Conservation (phyloP, 768 basidiomycete species). For the Suillus paluster region DNA sequence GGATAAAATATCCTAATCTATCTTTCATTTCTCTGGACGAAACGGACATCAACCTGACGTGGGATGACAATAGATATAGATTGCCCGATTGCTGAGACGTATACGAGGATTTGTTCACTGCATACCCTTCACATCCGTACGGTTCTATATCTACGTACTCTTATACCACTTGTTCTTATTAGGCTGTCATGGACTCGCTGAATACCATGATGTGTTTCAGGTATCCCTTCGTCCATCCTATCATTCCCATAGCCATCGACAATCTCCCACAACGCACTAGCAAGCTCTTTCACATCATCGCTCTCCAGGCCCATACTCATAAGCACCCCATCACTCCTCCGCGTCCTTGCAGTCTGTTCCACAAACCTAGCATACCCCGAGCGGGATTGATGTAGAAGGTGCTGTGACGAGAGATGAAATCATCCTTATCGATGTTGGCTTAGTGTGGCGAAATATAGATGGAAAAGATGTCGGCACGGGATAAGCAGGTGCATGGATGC, state of each 20-base stretch:
- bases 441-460: slow-evolving; percentile 38
- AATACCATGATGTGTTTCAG: slow-evolving; percentile 6
- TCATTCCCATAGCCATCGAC: slow-evolving; percentile 46
- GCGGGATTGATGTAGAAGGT: slow-evolving; percentile 41
- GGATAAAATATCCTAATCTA: slow-evolving; percentile 7
- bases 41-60: slow-evolving; percentile 6
- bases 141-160: not conserved
- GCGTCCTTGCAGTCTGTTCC: slow-evolving; percentile 47
- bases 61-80: not conserved
- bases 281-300: slow-evolving; percentile 63
- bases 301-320: slow-evolving; percentile 45
- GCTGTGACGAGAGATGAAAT: slow-evolving; percentile 54
- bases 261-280: slow-evolving; percentile 62
- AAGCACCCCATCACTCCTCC: slow-evolving; percentile 32
- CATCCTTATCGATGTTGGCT: slow-evolving; percentile 23
- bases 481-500: slow-evolving; percentile 54
- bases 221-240: slow-evolving; percentile 25
- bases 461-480: slow-evolving; percentile 69
- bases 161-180: not conserved
- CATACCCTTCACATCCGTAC: too few species aligned
- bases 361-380: slow-evolving; percentile 59
- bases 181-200: not conserved
- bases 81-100: not conserved
- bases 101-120: too few species aligned
- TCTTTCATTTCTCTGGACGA: slow-evolving; percentile 8